Conservation (phyloP, 805 yeast genomes). For the Naumovozyma castellii region DNA sequence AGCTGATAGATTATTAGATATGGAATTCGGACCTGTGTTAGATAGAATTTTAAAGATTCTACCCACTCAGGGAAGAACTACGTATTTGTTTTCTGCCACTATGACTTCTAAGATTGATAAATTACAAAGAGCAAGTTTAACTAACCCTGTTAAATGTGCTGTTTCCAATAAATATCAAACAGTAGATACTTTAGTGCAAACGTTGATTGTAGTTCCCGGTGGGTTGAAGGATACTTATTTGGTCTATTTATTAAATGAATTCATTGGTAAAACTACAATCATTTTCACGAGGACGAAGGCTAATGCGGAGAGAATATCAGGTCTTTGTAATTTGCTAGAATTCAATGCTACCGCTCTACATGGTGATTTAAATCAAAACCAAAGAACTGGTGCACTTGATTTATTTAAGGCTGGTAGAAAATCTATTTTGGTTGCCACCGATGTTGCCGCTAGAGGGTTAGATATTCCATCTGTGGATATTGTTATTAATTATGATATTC, state of each 20-base stretch:
- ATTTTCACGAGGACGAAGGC: constrained; percentile 92
- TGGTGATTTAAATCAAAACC: constrained; percentile 82
- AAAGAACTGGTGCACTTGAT: constrained; percentile 72
- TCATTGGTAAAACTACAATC: constrained; percentile 74
- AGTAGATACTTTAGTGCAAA: constrained; percentile 86
- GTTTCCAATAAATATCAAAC: constrained; percentile 85
- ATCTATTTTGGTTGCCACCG: constrained; percentile 68
- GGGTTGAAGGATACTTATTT: constrained; percentile 85
- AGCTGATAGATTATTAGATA: constrained; percentile 89
- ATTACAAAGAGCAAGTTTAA: constrained; percentile 83
- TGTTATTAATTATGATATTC: constrained; percentile 70
- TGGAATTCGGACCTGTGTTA: constrained; percentile 93
- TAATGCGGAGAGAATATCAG: constrained; percentile 84
- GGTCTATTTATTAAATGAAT: constrained; percentile 74
- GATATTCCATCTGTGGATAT: constrained; percentile 76
- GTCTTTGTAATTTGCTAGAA: constrained; percentile 69
- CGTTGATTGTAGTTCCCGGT: constrained; percentile 82
- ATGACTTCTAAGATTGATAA: constrained; percentile 93
- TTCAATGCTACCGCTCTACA: constrained; percentile 88
- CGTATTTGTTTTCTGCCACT: constrained; percentile 90
- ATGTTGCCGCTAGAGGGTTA: constrained; percentile 82
- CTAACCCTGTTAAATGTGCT: constrained; percentile 83
- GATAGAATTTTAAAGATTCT: constrained; percentile 77
- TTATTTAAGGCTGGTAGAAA: constrained; percentile 67
- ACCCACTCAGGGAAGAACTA: constrained; percentile 71